Base-by-base conservation (phyloP, 441 rosid genomes). In the Brassica balearica region DNA sequence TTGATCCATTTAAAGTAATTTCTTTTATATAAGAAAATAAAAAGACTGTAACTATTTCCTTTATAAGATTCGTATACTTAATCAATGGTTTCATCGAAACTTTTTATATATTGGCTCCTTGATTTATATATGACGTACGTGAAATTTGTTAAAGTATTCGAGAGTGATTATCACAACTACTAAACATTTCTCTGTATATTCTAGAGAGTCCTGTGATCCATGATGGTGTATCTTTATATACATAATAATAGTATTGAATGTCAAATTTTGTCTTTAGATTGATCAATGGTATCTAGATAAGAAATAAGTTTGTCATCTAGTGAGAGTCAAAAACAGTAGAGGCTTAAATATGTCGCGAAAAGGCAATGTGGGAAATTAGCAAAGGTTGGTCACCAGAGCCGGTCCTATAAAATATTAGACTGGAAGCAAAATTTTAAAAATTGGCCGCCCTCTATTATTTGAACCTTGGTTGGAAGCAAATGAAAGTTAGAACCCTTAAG, bases 281-380 rank as follows among this genome's bases (percentile, higher is more conserved):
- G 55, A 69, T 63, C 20, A 62, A 34, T 25, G 7, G 19, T 63
- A 63, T 63, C 41, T 43, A 43, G 78, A 69, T 68, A 73, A 68
- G 17, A 27, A 11, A 25, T 61, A 38, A 53, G 58, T n/a, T 79
- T 74, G 82, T 79, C 69, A 27, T 55, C 20, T 79, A 41, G 62
- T 6, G 8, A 74, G 75, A 68, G 62, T 27, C 79, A 68, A 75
- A 69, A 74, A 62, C 60, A 68, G 71, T 36, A 53, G 66, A 79
- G 75, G 75, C 82, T 69, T 74, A 41, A 74, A 56, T 41, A 19
- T 62, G 68, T 2, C 22, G 68, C 82, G 79, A 79, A 79, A 79
- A 74, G 82, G 79, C 82, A 79, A 62, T 5, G 32, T 74, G 27
- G 69, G 23, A 20, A 65, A 25, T 65, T 15, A 2, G 8, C 25